A percentile compares a stretch with the other conserved stretches of the same genome.
Conservation (phyloP, 208 protist genomes). For the Herpetomonas muscarum region DNA sequence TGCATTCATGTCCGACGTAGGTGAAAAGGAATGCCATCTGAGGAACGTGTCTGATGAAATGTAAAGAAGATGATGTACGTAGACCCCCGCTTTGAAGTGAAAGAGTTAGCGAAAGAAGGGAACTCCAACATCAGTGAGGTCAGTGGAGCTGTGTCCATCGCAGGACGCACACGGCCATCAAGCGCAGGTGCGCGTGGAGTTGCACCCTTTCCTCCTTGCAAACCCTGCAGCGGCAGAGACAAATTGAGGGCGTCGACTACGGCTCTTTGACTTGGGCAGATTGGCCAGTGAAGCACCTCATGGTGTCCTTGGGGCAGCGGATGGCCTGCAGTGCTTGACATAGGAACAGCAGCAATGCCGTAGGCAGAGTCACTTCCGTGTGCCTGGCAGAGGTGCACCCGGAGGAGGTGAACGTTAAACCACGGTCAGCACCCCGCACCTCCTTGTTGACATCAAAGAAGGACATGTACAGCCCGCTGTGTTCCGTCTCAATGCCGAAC, state of each 20-base stretch:
- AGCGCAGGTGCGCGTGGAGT: too few relatives aligned
- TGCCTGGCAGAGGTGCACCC: slow-evolving; percentile 8
- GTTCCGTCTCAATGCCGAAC: slow-evolving; percentile 35
- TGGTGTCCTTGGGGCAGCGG: slow-evolving; percentile 20
- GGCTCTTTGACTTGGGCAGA: too few relatives aligned
- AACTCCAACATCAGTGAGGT: too few relatives aligned
- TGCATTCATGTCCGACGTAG: too few relatives aligned
- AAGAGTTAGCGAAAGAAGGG: too few relatives aligned
- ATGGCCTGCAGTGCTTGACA: slow-evolving; percentile 21
- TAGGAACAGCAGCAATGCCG: slow-evolving; percentile 18
- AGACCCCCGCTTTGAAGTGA: too few relatives aligned
- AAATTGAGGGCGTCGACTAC: background rate
- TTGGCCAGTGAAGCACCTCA: slow-evolving; percentile 31
- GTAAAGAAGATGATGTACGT: too few relatives aligned
- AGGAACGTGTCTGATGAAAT: too few relatives aligned
- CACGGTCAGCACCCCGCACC: slow-evolving; percentile 12
- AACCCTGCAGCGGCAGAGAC: background rate
- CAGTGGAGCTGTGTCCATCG: too few relatives aligned
- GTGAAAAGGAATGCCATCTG: too few relatives aligned
- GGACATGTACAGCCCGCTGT: slow-evolving; percentile 21
- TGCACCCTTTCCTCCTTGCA: too few relatives aligned
- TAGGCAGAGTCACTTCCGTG: slow-evolving; percentile 22
- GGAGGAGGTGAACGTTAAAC: slow-evolving; percentile 23
- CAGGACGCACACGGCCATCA: too few relatives aligned
- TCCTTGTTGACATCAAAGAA: slow-evolving; percentile 30